These are phyloP conservation scores for Thalassiosira tumida DNA, from an alignment of 352 stramenopile genomes.

Conservation along the genomic window DNA sequence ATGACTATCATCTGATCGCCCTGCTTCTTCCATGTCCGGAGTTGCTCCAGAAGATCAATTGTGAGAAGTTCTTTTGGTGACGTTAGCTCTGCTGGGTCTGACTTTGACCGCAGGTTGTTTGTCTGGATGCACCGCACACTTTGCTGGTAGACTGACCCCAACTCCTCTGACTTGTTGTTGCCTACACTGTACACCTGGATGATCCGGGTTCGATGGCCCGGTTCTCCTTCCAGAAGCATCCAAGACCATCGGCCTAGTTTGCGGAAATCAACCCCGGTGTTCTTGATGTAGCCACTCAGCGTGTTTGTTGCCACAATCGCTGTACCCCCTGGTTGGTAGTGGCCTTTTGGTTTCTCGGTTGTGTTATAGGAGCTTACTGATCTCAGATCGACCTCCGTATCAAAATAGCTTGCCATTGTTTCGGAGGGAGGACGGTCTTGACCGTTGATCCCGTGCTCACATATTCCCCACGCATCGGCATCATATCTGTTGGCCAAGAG, in stretches of 20 bases:
- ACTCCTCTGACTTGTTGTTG: conserved; percentile 13
- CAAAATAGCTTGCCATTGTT: conserved; percentile 18
- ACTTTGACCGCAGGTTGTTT: neutral
- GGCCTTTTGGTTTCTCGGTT: neutral
- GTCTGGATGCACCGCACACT: neutral
- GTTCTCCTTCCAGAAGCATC: conserved; percentile 1
- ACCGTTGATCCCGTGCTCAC: conserved; percentile 13
- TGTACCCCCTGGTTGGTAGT: conserved; percentile 28
- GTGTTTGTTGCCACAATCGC: conserved; percentile 15
- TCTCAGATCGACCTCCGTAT: conserved; percentile 22
- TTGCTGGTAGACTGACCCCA: conserved; percentile 15
- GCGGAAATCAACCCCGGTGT: neutral
- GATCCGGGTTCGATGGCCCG: conserved; percentile 11
- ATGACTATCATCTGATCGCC: conserved; percentile 60
- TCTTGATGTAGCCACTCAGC: neutral
- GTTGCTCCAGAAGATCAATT: conserved; percentile 12
- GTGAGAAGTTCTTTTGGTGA: neutral
- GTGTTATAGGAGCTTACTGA: conserved; percentile 23
- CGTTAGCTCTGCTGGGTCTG: neutral
- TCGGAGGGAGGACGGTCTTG: neutral
- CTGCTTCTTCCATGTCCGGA: conserved; percentile 12
- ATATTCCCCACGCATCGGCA: neutral
- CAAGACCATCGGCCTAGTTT: conserved; percentile 37
- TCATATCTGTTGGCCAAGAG: conserved; percentile 18
- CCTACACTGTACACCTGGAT: conserved; percentile 12